A percentile compares a stretch with the other conserved stretches of the same genome.
These are phyloP conservation scores for Curvularia eragrostidis DNA, from an alignment of 2,329 filamentous ascomycete species.

Conservation along the genomic window DNA sequence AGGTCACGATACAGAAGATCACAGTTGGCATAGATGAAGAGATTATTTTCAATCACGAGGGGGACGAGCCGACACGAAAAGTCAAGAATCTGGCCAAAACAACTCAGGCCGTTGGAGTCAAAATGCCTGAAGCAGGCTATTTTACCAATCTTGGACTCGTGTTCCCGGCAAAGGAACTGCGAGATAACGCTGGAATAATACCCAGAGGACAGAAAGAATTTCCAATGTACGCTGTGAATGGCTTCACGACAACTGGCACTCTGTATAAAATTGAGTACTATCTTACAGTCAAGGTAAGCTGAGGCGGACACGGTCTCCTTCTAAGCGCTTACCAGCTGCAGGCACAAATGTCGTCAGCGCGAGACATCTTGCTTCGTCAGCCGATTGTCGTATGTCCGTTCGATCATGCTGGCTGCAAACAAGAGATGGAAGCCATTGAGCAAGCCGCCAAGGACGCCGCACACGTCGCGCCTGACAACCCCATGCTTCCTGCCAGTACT, in stretches of 20 bases:
- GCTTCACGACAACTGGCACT: slow-evolving; percentile 91
- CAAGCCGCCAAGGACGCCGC: slow-evolving; percentile 93
- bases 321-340: slow-evolving; percentile 49
- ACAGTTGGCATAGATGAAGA: slow-evolving; percentile 95
- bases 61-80: slow-evolving; percentile 91
- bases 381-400: slow-evolving; percentile 96
- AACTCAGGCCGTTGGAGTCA: slow-evolving; percentile 79
- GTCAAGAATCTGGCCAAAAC: slow-evolving; percentile 86
- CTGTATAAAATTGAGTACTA: slow-evolving; percentile 99
- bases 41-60: slow-evolving; percentile 98
- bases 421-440: slow-evolving; percentile 98
- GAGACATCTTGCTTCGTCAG: slow-evolving; percentile 87
- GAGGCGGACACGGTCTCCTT: neutral
- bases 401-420: slow-evolving; percentile 93
- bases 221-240: slow-evolving; percentile 84
- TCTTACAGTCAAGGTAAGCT: slow-evolving; percentile 82
- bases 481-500: slow-evolving; percentile 84
- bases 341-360: slow-evolving; percentile 86
- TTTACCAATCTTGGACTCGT: slow-evolving; percentile 90
- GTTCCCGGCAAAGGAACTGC: slow-evolving; percentile 86
- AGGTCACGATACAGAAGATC: slow-evolving; percentile 92
- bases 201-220: slow-evolving; percentile 85
- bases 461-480: slow-evolving; percentile 85
- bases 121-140: slow-evolving; percentile 88
- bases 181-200: slow-evolving; percentile 86